Conservation (phyloP, 2,329 filamentous ascomycete species). For the Amphichorda felina region DNA sequence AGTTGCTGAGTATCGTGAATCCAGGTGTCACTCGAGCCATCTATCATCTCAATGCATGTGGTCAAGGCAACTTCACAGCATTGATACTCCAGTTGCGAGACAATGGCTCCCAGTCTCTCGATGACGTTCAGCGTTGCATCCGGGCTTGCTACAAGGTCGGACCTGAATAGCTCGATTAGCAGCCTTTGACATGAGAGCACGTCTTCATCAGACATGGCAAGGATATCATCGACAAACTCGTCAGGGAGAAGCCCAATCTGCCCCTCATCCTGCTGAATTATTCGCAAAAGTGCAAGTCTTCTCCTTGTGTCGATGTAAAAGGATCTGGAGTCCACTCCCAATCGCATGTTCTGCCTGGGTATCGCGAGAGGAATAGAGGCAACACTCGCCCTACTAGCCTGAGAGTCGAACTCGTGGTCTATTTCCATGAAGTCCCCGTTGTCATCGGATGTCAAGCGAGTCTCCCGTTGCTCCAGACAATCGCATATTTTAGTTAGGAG, state of each 20-base stretch:
- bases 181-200: constrained; percentile 38
- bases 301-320: constrained; percentile 36
- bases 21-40: constrained; percentile 54
- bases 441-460: constrained; percentile 18
- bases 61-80: constrained; percentile 64
- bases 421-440: constrained; percentile 51
- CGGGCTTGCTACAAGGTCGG: constrained; percentile 36
- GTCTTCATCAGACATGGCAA: constrained; percentile 38
- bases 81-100: constrained; percentile 48
- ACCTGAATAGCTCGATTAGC: constrained; percentile 38
- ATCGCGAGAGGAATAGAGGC: constrained; percentile 24
- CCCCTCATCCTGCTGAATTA: constrained; percentile 27
- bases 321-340: constrained; percentile 27
- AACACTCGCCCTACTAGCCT: constrained; percentile 35
- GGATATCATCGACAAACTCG: constrained; percentile 34
- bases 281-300: constrained; percentile 31
- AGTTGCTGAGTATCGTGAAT: constrained; percentile 45
- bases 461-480: constrained; percentile 16
- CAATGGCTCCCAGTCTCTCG: constrained; percentile 36
- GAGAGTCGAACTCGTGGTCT: constrained; percentile 52
- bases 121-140: constrained; percentile 35
- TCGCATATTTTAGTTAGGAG: constrained; percentile 28
- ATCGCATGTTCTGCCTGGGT: constrained; percentile 30
- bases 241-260: constrained; percentile 38
- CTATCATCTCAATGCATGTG: constrained; percentile 56